Percentiles rank a stretch among this genome's conserved stretches.
These are phyloP conservation scores for Alternaria sp. DNA, from an alignment of 2,329 filamentous ascomycete species.

Conservation along the genomic window DNA sequence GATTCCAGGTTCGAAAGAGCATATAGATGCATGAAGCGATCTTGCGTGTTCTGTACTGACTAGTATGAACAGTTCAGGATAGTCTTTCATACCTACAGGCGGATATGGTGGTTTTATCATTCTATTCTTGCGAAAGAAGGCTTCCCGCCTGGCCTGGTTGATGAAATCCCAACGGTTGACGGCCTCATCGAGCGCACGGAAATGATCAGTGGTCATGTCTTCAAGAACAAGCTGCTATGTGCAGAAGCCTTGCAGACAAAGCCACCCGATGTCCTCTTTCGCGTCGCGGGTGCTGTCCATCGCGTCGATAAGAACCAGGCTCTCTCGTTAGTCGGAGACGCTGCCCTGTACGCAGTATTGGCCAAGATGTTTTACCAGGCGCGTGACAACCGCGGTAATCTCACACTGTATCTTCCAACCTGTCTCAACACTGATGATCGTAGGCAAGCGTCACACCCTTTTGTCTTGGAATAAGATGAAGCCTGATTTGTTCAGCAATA, in stretches of 20 bases:
- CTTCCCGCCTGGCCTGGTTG: background rate
- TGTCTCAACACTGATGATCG: background rate
- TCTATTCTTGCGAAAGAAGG: background rate
- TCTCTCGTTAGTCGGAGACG: background rate
- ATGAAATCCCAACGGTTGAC: background rate
- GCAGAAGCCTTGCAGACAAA: conserved; percentile 6
- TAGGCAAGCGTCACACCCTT: background rate
- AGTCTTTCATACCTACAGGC: background rate
- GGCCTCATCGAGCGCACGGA: background rate
- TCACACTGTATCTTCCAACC: too few relatives aligned
- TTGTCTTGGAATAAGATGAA: background rate
- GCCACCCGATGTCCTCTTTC: background rate
- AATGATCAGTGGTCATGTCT: background rate
- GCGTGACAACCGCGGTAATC: background rate
- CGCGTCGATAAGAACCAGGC: background rate
- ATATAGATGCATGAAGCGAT: background rate
- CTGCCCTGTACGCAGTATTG: background rate
- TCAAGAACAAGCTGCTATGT: background rate
- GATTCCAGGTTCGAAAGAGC: background rate
- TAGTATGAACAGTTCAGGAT: background rate
- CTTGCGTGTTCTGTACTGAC: background rate
- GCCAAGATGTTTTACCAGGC: background rate
- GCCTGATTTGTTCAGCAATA: background rate
- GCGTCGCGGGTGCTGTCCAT: background rate
- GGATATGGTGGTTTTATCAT: background rate